These are phyloP conservation scores for Fusarium heterosporum DNA, from an alignment of 2,329 filamentous ascomycete genomes.

Conservation along the genomic window DNA sequence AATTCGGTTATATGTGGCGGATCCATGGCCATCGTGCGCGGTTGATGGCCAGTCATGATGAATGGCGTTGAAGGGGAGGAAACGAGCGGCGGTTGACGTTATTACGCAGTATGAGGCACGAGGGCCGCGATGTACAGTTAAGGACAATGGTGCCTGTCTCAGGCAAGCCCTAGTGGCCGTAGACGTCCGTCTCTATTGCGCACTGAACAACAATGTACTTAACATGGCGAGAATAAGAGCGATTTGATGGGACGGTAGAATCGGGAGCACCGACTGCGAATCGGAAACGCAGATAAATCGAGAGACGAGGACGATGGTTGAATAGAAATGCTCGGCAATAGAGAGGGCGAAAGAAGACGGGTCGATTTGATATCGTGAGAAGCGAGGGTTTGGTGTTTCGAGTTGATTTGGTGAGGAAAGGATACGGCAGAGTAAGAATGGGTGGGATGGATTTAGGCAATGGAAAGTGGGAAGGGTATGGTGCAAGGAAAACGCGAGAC, in stretches of 20 bases:
- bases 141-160: slow-evolving; percentile 40
- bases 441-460: slow-evolving; percentile 38
- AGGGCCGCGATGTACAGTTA: slow-evolving; percentile 14
- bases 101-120: slow-evolving; percentile 8
- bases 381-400: slow-evolving; percentile 43
- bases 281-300: slow-evolving; percentile 9
- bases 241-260: slow-evolving; percentile 29
- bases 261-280: slow-evolving; percentile 27
- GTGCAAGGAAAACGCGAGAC: slow-evolving; percentile 42
- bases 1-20: slow-evolving; percentile 74
- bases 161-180: slow-evolving; percentile 47
- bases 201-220: slow-evolving; percentile 43
- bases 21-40: slow-evolving; percentile 63
- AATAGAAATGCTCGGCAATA: not conserved
- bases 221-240: slow-evolving; percentile 47
- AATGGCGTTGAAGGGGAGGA: slow-evolving; percentile 17
- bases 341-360: slow-evolving; percentile 3
- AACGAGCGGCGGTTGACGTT: slow-evolving; percentile 37
- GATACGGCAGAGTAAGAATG: slow-evolving; percentile 23
- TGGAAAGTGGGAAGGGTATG: slow-evolving; percentile 44
- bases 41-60: slow-evolving; percentile 52
- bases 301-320: not conserved
- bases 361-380: slow-evolving; percentile 41
- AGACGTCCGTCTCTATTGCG: slow-evolving; percentile 53
- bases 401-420: slow-evolving; percentile 33